Base-by-base conservation (phyloP, 148 eudicot species). In the Fagopyrum tataricum region DNA sequence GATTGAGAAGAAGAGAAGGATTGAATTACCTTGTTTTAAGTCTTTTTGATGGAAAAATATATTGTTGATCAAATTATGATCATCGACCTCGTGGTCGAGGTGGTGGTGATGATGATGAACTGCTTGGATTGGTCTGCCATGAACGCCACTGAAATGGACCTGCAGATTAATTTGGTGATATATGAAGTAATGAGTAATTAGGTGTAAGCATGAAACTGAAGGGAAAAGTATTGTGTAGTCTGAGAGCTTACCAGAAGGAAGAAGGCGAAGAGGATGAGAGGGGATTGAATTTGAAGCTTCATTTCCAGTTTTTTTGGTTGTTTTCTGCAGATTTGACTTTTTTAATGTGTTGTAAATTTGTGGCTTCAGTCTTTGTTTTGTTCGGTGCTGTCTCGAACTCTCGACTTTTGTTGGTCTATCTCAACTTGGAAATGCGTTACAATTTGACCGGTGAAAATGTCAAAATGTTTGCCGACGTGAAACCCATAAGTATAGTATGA, bases 31-130 rank as follows among this genome's bases (percentile, higher is more conserved):
- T 43, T 15, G 66, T 76, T 52, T 76, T 1, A 76, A n/a, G 69
- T 76, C 68, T 15, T 70, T 42, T 46, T 51, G 40, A 15, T 53
- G 71, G 78, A 76, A 76, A 69, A 76, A 76, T 5, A 76, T 20
- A 49, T 18, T 70, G 72, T 70, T 18, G 44, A 39, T 14, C 44
- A 64, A 10, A 61, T 31, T 17, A 37, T 37, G 69, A 64, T 64
- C 39, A 6, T 64, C 20, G 17, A 5, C 15, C 41, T 24, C 39
- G 26, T 59, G 66, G 40, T 14, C 66, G 21, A 26, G 37, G 31
- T 26, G 31, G 37, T 31, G 37, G 37, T 31, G 61, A 46, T 52
- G 56, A 23, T 56, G 64, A 23, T 7, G 37, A 56, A 10, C 39
- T 39, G 41, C 5, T 24, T 64, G 11, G 44, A 64, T 31, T 31